Evolutionary conservation across 2,329 filamentous ascomycete genomes (phyloP).

Genomic region (Escovopsis sp.): DNA sequence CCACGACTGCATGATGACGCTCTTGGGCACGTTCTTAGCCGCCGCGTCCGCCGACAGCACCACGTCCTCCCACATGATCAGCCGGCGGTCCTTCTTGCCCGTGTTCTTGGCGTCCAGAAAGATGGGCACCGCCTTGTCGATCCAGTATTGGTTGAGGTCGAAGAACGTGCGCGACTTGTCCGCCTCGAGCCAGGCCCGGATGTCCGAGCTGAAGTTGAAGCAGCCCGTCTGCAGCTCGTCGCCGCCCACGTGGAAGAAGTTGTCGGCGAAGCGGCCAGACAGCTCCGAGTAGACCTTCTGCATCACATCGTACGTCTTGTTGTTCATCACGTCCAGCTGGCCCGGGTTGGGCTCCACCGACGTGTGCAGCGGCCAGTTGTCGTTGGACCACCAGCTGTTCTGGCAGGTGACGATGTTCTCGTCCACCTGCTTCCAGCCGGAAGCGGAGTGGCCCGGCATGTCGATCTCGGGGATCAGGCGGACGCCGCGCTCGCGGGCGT

Average conservation of each 20-base stretch:
- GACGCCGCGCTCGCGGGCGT: conserved; percentile 36
- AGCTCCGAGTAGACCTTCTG: conserved; percentile 38
- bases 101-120: conserved; percentile 19
- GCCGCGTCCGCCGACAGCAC: conserved; percentile 25
- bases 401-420: conserved; percentile 36
- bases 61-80: conserved; percentile 45
- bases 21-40: conserved; percentile 31
- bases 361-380: conserved; percentile 36
- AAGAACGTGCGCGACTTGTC: conserved; percentile 28
- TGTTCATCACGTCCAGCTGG: conserved; percentile 39
- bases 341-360: conserved; percentile 40
- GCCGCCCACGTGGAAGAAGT: conserved; percentile 40
- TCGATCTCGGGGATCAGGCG: conserved; percentile 42
- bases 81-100: conserved; percentile 27
- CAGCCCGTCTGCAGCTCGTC: conserved; percentile 38
- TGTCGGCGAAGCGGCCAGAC: conserved; percentile 32
- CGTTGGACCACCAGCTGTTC: conserved; percentile 47
- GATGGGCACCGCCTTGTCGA: conserved; percentile 35
- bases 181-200: conserved; percentile 33
- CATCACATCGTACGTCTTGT: conserved; percentile 39
- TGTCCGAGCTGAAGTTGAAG: conserved; percentile 40
- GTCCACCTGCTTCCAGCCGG: conserved; percentile 40
- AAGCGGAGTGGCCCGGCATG: conserved; percentile 40
- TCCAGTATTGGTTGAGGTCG: conserved; percentile 38
- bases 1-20: conserved; percentile 40